These are phyloP conservation scores for Diaporthe nobilis DNA, from an alignment of 2,329 filamentous ascomycete genomes.

Conservation along the genomic window DNA sequence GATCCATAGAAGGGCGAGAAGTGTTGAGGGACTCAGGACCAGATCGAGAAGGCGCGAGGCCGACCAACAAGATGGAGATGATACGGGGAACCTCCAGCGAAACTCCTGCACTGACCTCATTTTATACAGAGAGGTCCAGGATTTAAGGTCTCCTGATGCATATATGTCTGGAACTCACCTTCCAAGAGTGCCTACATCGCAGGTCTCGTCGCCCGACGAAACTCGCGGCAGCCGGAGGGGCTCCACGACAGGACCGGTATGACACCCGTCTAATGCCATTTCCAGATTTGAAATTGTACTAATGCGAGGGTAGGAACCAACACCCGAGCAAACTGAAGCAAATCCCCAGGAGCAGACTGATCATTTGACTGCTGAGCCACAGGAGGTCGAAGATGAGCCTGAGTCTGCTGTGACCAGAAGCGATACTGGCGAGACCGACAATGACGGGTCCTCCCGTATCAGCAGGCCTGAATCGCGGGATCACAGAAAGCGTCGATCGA, in stretches of 20 bases:
- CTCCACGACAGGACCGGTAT: not conserved
- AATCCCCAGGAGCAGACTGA: not conserved
- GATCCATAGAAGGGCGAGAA: not conserved
- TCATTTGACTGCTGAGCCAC: not conserved
- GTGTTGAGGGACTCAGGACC: too few relatives aligned
- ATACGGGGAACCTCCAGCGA: not conserved
- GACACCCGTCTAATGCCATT: too few relatives aligned
- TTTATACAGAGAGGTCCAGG: not conserved
- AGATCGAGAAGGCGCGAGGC: too few relatives aligned
- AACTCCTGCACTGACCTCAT: slow-evolving; percentile 10
- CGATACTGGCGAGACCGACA: not conserved
- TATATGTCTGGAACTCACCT: not conserved
- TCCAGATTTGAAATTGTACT: not conserved
- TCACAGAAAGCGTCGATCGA: not conserved
- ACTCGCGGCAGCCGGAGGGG: not conserved
- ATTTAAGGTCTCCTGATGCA: not conserved
- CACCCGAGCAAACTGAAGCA: not conserved
- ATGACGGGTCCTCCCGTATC: not conserved
- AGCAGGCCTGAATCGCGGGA: not conserved
- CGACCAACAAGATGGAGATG: not conserved
- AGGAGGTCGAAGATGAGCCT: not conserved
- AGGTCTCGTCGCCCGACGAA: not conserved
- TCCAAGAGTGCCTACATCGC: not conserved
- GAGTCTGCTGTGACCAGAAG: not conserved
- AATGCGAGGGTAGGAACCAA: not conserved